Evolutionary conservation across 208 protist species (phyloP).

Genomic region (Hexamita inflata): DNA sequence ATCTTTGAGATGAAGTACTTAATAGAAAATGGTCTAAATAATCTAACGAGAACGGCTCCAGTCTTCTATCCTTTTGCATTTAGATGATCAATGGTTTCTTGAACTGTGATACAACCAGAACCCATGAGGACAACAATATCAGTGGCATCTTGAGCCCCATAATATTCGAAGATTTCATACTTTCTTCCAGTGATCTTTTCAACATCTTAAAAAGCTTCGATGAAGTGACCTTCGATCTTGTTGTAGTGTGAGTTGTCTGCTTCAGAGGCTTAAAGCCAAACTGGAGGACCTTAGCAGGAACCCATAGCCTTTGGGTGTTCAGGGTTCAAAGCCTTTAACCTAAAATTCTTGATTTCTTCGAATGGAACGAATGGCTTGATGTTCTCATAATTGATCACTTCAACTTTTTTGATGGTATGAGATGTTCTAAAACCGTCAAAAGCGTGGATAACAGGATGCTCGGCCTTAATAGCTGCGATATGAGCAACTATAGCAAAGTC

Average conservation of each 20-base stretch:
- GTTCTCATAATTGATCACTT: slow-evolving; percentile 25
- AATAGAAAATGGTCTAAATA: slow-evolving; percentile 53
- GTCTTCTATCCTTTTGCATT: slow-evolving; percentile 49
- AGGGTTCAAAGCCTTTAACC: slow-evolving; percentile 45
- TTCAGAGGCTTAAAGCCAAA: slow-evolving; percentile 53
- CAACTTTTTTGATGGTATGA: slow-evolving; percentile 42
- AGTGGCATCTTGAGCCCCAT: slow-evolving; percentile 46
- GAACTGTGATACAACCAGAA: slow-evolving; percentile 30
- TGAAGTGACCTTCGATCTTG: slow-evolving; percentile 42
- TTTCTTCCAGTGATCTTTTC: slow-evolving; percentile 44
- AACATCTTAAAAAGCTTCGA: slow-evolving; percentile 45
- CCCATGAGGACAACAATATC: slow-evolving; percentile 54
- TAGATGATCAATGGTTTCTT: slow-evolving; percentile 48
- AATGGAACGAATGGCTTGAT: slow-evolving; percentile 30
- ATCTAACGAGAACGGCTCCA: slow-evolving; percentile 52
- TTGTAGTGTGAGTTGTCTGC: slow-evolving; percentile 49
- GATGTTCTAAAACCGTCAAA: slow-evolving; percentile 55
- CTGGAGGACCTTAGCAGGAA: slow-evolving; percentile 44
- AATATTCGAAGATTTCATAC: slow-evolving; percentile 55
- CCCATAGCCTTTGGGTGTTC: slow-evolving; percentile 47
- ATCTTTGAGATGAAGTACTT: slow-evolving; percentile 45
- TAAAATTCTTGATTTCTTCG: slow-evolving; percentile 37
- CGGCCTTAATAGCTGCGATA: slow-evolving; percentile 49
- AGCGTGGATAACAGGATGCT: slow-evolving; percentile 48
- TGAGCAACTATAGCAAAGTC: slow-evolving; percentile 54